Percentiles rank a stretch among this genome's conserved stretches.
Conservation (phyloP, 371 early-diverging fungal species). For the Massospora cicadina region DNA sequence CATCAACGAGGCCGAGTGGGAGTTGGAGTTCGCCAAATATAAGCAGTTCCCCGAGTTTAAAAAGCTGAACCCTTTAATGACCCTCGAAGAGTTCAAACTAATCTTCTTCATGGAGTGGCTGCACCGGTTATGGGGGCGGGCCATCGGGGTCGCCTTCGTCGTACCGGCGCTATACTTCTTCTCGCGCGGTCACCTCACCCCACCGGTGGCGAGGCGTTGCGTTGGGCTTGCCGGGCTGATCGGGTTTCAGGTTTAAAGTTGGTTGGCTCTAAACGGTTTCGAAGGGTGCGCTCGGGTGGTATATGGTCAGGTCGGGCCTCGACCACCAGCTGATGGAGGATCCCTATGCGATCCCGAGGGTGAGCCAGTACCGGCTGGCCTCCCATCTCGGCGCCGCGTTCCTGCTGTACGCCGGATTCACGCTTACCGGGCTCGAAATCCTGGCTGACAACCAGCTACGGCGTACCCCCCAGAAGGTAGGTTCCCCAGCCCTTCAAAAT, state of each 20-base stretch:
- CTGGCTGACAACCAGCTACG: background rate
- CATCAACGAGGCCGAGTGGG: constrained; percentile 71
- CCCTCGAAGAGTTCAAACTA: constrained; percentile 78
- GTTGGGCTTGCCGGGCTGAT: constrained; percentile 56
- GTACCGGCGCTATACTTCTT: constrained; percentile 78
- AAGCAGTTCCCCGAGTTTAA: constrained; percentile 93
- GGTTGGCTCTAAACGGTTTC: background rate
- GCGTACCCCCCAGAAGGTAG: background rate
- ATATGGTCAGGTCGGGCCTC: constrained; percentile 90
- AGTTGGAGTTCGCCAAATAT: constrained; percentile 88
- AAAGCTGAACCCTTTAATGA: constrained; percentile 74
- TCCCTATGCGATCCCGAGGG: constrained; percentile 72
- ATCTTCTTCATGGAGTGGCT: constrained; percentile 96
- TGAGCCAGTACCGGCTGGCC: constrained; percentile 83
- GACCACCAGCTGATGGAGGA: constrained; percentile 56
- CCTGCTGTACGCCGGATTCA: constrained; percentile 56
- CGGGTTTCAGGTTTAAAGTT: constrained; percentile 49
- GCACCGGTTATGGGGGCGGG: constrained; percentile 84
- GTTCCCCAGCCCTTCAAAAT: background rate
- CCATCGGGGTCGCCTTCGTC: constrained; percentile 76
- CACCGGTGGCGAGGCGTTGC: constrained; percentile 39
- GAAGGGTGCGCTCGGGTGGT: constrained; percentile 90
- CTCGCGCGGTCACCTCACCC: constrained; percentile 52
- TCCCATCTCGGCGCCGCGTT: constrained; percentile 87
- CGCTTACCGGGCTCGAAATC: constrained; percentile 53